Evolutionary conservation across 805 yeast species (phyloP).

Genomic region (Myxozyma monticola): DNA sequence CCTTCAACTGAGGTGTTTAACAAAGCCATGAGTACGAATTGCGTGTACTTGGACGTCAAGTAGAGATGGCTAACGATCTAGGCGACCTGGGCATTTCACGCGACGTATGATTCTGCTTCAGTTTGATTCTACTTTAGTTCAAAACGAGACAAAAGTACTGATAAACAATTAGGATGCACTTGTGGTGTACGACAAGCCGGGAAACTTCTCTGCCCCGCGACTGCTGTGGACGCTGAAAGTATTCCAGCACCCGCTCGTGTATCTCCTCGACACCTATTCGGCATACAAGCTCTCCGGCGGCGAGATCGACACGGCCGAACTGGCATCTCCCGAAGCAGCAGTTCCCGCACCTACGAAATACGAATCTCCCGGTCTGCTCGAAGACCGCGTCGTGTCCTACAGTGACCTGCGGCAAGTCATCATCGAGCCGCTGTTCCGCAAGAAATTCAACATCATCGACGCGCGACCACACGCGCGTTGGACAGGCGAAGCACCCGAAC

Average conservation of each 20-base stretch:
- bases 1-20: slow-evolving; percentile 64
- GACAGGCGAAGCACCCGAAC: slow-evolving; percentile 81
- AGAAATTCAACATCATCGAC: slow-evolving; percentile 55
- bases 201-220: slow-evolving; percentile 85
- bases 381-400: slow-evolving; percentile 58
- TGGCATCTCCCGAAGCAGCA: slow-evolving; percentile 13
- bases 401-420: slow-evolving; percentile 68
- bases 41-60: not conserved
- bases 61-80: not conserved
- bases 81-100: slow-evolving; percentile 55
- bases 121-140: not conserved
- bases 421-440: slow-evolving; percentile 22
- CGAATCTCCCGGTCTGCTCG: slow-evolving; percentile 39
- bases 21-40: slow-evolving; percentile 37
- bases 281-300: slow-evolving; percentile 50
- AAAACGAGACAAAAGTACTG: not conserved
- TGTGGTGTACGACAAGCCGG: slow-evolving; percentile 81
- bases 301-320: slow-evolving; percentile 45
- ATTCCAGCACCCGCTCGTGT: slow-evolving; percentile 73
- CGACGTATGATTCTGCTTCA: slow-evolving; percentile 20
- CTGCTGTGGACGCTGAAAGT: slow-evolving; percentile 86
- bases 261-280: slow-evolving; percentile 67
- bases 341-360: slow-evolving; percentile 29
- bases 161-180: slow-evolving; percentile 50
- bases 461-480: slow-evolving; percentile 79